phyloP scores from a whole-genome alignment of 2,329 filamentous ascomycete genomes.

The Pseudocercospora musae region DNA sequence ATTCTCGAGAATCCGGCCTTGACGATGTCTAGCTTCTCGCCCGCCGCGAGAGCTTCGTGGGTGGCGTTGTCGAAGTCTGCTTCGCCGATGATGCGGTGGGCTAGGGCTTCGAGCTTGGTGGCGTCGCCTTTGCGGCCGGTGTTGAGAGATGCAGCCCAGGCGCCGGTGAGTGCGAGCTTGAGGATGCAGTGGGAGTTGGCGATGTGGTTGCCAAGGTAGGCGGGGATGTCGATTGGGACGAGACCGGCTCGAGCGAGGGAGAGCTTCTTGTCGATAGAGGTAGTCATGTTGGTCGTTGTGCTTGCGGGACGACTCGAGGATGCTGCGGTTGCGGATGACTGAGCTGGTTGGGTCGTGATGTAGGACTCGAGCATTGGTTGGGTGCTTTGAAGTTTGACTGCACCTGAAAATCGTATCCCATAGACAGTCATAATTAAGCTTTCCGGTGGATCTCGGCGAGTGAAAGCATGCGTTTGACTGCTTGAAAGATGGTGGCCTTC shows the following conservation, averaged over 20 bases:
- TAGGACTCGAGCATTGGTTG: neutral
- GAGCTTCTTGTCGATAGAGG: neutral
- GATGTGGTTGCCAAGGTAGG: neutral
- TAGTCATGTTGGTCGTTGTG: neutral
- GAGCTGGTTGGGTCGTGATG: neutral
- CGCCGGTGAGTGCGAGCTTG: conserved; percentile 2
- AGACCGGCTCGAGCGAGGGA: neutral
- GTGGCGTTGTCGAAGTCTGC: neutral
- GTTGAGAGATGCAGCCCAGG: conserved; percentile 8
- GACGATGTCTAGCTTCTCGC: neutral
- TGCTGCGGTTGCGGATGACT: neutral
- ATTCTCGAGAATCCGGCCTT: conserved; percentile 3
- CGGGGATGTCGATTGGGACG: neutral
- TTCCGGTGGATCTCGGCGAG: neutral
- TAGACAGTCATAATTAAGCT: neutral
- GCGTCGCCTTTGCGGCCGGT: conserved; percentile 13
- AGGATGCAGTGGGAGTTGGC: neutral
- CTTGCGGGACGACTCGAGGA: neutral
- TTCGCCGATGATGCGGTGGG: conserved; percentile 2
- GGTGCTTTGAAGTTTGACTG: too few relatives aligned
- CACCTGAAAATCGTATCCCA: too few relatives aligned
- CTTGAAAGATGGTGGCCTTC: neutral
- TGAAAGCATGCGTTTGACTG: neutral
- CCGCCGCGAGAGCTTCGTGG: neutral
- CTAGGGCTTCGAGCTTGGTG: conserved; percentile 4